Evolutionary conservation across 176 grass and related monocot species (phyloP), one percentile per base, ranked within the genome.

Genomic region (Puccinellia tenuiflora): DNA sequence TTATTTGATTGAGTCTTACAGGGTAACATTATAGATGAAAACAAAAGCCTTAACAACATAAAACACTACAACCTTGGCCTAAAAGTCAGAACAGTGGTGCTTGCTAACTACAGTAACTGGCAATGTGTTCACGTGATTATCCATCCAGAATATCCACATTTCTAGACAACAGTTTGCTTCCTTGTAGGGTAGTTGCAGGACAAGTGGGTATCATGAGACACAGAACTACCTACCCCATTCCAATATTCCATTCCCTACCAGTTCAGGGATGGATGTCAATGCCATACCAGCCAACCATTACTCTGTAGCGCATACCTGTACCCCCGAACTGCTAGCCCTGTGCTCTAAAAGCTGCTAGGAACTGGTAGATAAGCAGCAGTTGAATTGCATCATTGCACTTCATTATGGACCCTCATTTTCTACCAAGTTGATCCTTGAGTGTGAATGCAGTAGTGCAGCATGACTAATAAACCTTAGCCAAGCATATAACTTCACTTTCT

Each of bases 341-440:
- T 38, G 50, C n/a, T 34, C 77, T 48, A 51, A 72, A 30, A 83
- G 22, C 64, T 53, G 66, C 71, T 77, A 33, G 50, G 70, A 81
- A 68, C 45, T 51, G 48, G 7, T 68, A 67, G 34, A 79, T 40
- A 35, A 20, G 50, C 34, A 50, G 53, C 75, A 45, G 48, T 76
- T 29, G 42, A 45, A 42, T 17, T 43, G 17, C 39, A n/a, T 71
- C 50, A 47, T 81, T 71, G 64, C 35, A 33, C 35, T 65, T 84
- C 45, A 61, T 55, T 66, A 61, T 54, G 0, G 57, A 68, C 35
- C 39, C 30, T 61, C 25, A 29, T 22, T 69, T 50, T 59, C 73
- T 61, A 48, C 38, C 73, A 39, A 60, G 9, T 37, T 43, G 53
- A 57, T 50, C 14, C 54, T 48, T 48, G 21, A 82, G 50, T 76